phyloP scores from a whole-genome alignment of 2,329 filamentous ascomycete species.

The Nannizzia gypsea region DNA sequence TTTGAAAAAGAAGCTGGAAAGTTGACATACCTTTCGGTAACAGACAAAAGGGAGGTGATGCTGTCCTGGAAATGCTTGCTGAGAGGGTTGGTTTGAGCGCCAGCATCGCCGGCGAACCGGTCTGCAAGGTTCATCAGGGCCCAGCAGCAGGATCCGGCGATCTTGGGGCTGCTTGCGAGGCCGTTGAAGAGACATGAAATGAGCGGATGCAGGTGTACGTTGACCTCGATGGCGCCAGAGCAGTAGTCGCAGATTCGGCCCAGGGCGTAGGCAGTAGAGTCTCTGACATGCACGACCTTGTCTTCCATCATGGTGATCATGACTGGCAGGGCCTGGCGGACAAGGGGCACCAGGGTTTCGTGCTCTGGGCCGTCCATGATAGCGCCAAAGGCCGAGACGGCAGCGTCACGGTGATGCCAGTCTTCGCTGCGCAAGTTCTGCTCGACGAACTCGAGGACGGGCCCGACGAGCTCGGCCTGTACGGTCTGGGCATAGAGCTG shows the following conservation, averaged over 20 bases:
- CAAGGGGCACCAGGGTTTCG: conserved; percentile 78
- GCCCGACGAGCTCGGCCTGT: conserved; percentile 67
- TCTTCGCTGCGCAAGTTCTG: conserved; percentile 77
- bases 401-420: conserved; percentile 90
- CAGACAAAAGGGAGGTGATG: conserved; percentile 68
- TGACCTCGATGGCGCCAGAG: conserved; percentile 79
- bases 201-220: conserved; percentile 67
- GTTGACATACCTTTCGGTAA: conserved; percentile 56
- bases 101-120: conserved; percentile 78
- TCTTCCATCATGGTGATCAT: conserved; percentile 91
- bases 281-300: conserved; percentile 74
- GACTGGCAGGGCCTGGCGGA: conserved; percentile 88
- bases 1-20: neutral
- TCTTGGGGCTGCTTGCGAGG: conserved; percentile 82
- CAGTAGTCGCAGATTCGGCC: conserved; percentile 92
- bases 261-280: conserved; percentile 90
- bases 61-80: conserved; percentile 90
- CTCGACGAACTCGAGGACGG: conserved; percentile 86
- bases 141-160: conserved; percentile 98
- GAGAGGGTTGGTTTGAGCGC: conserved; percentile 66
- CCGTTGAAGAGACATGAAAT: conserved; percentile 84
- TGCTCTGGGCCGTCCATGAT: conserved; percentile 98
- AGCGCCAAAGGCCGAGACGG: conserved; percentile 91
- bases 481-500: conserved; percentile 93
- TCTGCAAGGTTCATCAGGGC: conserved; percentile 97